Evolutionary conservation across 345 rosid genomes (phyloP).

Genomic region (Sisymbrium altissimum): DNA sequence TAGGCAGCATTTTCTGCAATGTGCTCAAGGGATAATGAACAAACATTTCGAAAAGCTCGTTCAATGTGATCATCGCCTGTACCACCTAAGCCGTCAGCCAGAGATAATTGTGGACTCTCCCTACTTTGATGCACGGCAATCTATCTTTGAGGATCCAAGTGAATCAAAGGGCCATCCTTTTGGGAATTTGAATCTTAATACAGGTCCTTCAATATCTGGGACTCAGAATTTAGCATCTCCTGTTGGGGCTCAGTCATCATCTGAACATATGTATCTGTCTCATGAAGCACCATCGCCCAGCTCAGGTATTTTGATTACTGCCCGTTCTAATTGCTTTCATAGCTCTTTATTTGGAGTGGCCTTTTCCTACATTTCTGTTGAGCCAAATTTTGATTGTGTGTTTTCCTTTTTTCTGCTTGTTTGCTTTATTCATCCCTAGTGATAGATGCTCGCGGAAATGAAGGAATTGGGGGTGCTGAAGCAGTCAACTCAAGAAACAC

Average conservation of each 20-base stretch:
- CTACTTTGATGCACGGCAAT: conserved; percentile 59
- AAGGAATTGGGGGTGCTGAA: conserved; percentile 52
- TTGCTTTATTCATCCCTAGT: conserved; percentile 33
- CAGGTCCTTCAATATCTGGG: conserved; percentile 46
- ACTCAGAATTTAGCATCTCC: conserved; percentile 64
- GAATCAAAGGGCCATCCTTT: conserved; percentile 51
- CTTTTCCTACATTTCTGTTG: not conserved
- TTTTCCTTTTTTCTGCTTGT: not conserved
- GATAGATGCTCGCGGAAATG: conserved; percentile 60
- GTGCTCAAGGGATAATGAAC: conserved; percentile 80
- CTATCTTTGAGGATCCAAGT: conserved; percentile 69
- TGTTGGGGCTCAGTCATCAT: conserved; percentile 65
- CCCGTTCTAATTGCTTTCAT: not conserved
- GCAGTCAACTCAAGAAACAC: conserved; percentile 56
- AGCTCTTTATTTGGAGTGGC: not conserved
- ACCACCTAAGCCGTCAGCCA: conserved; percentile 75
- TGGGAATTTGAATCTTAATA: conserved; percentile 40
- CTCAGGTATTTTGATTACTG: conserved; percentile 55
- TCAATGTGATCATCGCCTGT: conserved; percentile 88
- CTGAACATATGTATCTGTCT: conserved; percentile 56
- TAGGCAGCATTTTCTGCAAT: conserved; percentile 95
- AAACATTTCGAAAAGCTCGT: conserved; percentile 95
- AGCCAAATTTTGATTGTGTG: not conserved
- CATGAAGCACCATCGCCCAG: conserved; percentile 84
- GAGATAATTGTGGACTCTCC: conserved; percentile 76